These are phyloP conservation scores for Rhodotorula sp. DNA, from an alignment of 1,284 basidiomycete genomes.

Conservation along the genomic window DNA sequence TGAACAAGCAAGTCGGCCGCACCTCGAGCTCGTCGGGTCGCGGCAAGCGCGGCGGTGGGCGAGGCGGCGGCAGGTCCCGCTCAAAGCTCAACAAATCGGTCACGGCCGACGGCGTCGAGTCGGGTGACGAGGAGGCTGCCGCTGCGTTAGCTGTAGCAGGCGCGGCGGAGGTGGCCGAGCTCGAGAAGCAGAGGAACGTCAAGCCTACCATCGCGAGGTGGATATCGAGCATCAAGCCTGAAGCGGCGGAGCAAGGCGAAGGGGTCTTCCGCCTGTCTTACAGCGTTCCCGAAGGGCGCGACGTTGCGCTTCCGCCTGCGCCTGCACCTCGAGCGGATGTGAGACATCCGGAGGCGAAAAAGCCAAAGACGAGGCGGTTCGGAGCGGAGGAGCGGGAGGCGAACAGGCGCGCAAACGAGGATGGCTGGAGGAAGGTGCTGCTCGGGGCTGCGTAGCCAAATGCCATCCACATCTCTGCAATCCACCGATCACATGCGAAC, in stretches of 20 bases:
- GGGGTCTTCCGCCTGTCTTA: conserved; percentile 7
- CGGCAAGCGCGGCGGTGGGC: not conserved
- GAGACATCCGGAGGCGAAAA: not conserved
- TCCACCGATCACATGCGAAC: too few relatives aligned
- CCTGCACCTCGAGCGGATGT: not conserved
- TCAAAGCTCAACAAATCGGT: conserved; percentile 23
- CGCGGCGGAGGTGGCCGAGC: not conserved
- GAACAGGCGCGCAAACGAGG: conserved; percentile 10
- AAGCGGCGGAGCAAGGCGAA: not conserved
- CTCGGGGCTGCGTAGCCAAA: conserved; percentile 13
- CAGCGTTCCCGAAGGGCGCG: conserved; percentile 10
- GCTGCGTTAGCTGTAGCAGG: not conserved
- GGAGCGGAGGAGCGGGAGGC: conserved; percentile 13
- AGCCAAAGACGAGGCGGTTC: conserved; percentile 15
- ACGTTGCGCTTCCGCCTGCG: not conserved
- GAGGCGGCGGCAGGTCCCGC: not conserved
- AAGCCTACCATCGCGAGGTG: conserved; percentile 27
- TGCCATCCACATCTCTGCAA: too few relatives aligned
- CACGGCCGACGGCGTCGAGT: conserved; percentile 9
- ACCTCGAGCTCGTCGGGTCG: not conserved
- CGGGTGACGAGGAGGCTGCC: not conserved
- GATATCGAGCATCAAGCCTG: not conserved
- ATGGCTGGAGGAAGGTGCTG: conserved; percentile 21
- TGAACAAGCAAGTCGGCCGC: conserved; percentile 40
- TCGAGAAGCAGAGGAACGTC: not conserved